Conservation (phyloP, 148 eudicot species). For the Drosera capensis region DNA sequence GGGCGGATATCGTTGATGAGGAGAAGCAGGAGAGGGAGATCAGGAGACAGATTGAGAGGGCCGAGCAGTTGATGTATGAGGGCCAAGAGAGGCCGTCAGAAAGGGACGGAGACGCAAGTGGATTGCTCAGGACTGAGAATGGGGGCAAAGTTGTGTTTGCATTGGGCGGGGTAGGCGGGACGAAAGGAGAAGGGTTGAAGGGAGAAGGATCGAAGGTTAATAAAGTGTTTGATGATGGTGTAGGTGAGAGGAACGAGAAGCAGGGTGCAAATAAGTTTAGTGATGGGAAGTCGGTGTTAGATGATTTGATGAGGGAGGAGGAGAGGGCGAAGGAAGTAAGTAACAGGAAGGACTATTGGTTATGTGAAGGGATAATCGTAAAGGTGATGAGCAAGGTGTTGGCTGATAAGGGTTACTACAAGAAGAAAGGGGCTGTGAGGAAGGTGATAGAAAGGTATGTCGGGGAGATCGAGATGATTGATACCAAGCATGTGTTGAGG, state of each 20-base stretch:
- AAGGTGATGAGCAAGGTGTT: constrained; percentile 81
- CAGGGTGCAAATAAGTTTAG: constrained; percentile 9
- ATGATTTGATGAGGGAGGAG: constrained; percentile 76
- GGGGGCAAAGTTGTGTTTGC: constrained; percentile 33
- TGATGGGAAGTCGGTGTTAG: constrained; percentile 36
- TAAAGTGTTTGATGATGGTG: too few species aligned
- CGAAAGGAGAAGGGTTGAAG: too few species aligned
- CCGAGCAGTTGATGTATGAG: constrained; percentile 25
- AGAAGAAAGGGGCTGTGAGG: constrained; percentile 66
- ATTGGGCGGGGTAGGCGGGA: too few species aligned
- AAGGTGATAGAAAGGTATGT: constrained; percentile 72
- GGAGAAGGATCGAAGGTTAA: too few species aligned
- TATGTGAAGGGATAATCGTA: constrained; percentile 66
- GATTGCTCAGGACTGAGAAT: constrained; percentile 14
- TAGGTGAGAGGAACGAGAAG: constrained; percentile 19
- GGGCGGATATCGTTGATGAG: constrained; percentile 75
- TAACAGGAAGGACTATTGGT: constrained; percentile 87
- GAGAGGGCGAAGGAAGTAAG: constrained; percentile 66
- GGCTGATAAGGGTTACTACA: constrained; percentile 78
- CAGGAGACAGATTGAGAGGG: constrained; percentile 62
- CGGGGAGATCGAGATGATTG: constrained; percentile 89
- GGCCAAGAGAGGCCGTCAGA: background rate
- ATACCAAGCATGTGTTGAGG: constrained; percentile 64
- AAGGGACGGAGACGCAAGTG: constrained; percentile 5
- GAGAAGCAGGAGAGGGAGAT: constrained; percentile 85